Percentiles rank a stretch among this genome's conserved stretches.
Conservation (phyloP, 2,329 filamentous ascomycete genomes). For the Fusarium sp. region DNA sequence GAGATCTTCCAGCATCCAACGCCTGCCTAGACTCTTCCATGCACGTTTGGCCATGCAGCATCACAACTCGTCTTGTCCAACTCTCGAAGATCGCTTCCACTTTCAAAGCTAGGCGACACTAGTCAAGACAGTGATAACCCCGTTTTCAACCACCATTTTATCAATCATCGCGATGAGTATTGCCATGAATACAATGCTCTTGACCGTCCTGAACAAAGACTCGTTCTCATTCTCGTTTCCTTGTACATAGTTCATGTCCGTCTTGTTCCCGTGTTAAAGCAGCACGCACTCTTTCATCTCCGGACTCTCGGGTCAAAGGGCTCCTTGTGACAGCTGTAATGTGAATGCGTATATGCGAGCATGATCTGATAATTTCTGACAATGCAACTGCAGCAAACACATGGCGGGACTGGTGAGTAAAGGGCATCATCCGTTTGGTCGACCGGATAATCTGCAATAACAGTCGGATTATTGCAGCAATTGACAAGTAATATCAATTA, state of each 20-base stretch:
- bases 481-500: background rate
- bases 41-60: background rate
- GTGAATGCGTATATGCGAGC: background rate
- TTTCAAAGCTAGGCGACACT: background rate
- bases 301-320: background rate
- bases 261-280: background rate
- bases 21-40: constrained; percentile 11
- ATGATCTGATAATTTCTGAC: constrained; percentile 1
- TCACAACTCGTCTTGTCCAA: background rate
- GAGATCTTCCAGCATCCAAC: background rate
- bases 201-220: background rate
- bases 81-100: constrained; percentile 25
- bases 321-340: background rate
- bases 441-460: background rate
- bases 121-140: background rate
- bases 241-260: background rate
- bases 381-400: background rate
- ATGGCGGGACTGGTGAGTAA: background rate
- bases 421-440: background rate
- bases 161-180: background rate
- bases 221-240: background rate
- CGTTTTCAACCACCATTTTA: background rate
- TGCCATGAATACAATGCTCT: background rate
- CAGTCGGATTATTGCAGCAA: background rate
- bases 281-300: background rate